These are phyloP conservation scores for Aspergillus carbonarius DNA, from an alignment of 2,329 filamentous ascomycete genomes.

Conservation along the genomic window DNA sequence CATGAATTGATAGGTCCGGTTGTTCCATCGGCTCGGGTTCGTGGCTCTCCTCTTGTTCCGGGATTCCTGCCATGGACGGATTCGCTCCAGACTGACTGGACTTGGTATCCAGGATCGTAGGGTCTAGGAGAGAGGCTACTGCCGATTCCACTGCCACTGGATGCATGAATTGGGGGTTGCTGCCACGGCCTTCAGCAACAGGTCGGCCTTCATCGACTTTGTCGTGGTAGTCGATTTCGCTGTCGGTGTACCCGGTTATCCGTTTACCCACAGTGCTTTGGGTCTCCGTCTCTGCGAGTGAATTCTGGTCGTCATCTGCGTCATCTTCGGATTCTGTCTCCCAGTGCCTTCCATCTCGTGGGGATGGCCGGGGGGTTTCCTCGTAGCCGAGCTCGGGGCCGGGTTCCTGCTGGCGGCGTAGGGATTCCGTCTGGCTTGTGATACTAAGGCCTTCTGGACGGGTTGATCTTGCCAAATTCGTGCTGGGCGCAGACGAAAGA, in stretches of 20 bases:
- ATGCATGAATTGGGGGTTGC: slow-evolving; percentile 75
- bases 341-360: slow-evolving; percentile 19
- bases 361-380: slow-evolving; percentile 28
- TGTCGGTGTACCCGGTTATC: slow-evolving; percentile 54
- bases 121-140: slow-evolving; percentile 85
- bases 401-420: slow-evolving; percentile 42
- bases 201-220: slow-evolving; percentile 65
- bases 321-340: slow-evolving; percentile 29
- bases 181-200: slow-evolving; percentile 66
- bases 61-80: slow-evolving; percentile 46
- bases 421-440: slow-evolving; percentile 51
- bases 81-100: slow-evolving; percentile 51
- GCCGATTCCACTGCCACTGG: slow-evolving; percentile 78
- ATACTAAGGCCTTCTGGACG: slow-evolving; percentile 55
- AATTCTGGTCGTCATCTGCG: slow-evolving; percentile 57
- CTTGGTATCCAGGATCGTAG: slow-evolving; percentile 68
- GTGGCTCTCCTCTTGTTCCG: slow-evolving; percentile 37
- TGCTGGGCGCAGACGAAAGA: slow-evolving; percentile 58
- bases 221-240: slow-evolving; percentile 57
- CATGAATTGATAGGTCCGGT: slow-evolving; percentile 18
- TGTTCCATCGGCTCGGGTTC: slow-evolving; percentile 28
- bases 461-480: slow-evolving; percentile 56
- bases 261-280: slow-evolving; percentile 54
- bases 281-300: slow-evolving; percentile 40
- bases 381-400: slow-evolving; percentile 42